phyloP scores from a whole-genome alignment of 495 filamentous ascomycete species.

The Neurospora sp. region DNA sequence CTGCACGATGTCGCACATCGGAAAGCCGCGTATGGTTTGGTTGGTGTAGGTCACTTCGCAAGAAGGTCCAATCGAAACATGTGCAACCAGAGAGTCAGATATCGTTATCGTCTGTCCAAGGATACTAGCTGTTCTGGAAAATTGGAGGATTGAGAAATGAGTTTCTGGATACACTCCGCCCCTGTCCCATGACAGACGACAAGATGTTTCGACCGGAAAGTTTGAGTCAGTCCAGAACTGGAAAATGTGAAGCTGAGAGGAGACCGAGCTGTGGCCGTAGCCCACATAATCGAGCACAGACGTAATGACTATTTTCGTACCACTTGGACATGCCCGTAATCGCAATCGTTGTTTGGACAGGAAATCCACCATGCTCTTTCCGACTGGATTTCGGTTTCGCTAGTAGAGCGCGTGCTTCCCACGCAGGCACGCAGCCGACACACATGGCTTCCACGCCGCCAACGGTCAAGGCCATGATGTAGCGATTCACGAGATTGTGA shows the following conservation, averaged over 20 bases:
- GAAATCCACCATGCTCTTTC: neutral
- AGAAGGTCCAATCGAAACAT: neutral
- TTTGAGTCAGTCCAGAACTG: neutral
- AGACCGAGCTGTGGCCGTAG: neutral
- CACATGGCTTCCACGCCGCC: neutral
- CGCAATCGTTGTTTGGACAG: neutral
- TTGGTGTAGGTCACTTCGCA: neutral
- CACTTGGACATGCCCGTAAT: neutral
- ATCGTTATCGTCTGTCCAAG: constrained; percentile 1
- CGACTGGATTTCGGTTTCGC: neutral
- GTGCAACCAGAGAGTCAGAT: neutral
- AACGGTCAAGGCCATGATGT: neutral
- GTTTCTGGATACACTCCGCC: neutral
- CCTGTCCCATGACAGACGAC: neutral
- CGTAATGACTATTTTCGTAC: neutral
- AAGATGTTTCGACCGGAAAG: neutral
- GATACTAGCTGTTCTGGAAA: neutral
- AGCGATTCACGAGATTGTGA: neutral
- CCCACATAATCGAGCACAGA: neutral
- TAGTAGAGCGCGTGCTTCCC: neutral
- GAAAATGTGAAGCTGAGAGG: neutral
- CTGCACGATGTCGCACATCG: constrained; percentile 3
- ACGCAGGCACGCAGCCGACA: neutral
- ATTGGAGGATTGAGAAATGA: neutral
- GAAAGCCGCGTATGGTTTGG: neutral